Conservation (phyloP, 1,139 yeast genomes). For the Yamadazyma songkhlaensis region DNA sequence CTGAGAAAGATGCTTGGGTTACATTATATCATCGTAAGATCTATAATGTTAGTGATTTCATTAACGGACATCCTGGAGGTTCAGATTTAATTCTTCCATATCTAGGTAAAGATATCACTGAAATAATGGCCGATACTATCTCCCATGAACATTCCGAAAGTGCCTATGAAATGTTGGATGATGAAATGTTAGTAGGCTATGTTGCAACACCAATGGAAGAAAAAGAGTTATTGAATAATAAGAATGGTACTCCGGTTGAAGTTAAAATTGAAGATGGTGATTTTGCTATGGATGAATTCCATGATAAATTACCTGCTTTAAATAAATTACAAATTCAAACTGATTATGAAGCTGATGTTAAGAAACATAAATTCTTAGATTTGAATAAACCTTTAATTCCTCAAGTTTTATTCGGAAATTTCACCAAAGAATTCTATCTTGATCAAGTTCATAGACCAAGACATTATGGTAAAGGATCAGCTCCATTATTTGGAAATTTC, state of each 20-base stretch:
- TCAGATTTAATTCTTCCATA: slow-evolving; percentile 68
- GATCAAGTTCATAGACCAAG: slow-evolving; percentile 98
- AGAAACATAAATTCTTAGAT: slow-evolving; percentile 82
- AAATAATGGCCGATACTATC: slow-evolving; percentile 63
- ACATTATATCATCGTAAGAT: slow-evolving; percentile 70
- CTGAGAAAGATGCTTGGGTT: slow-evolving; percentile 68
- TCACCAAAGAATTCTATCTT: slow-evolving; percentile 82
- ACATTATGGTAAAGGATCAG: slow-evolving; percentile 80
- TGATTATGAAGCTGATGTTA: slow-evolving; percentile 66
- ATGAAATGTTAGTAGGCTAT: slow-evolving; percentile 52
- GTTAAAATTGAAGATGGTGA: slow-evolving; percentile 25
- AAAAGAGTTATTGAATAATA: slow-evolving; percentile 39
- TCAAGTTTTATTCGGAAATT: slow-evolving; percentile 74
- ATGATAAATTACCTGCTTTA: slow-evolving; percentile 65
- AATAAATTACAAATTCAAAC: slow-evolving; percentile 75
- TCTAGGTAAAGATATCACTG: slow-evolving; percentile 84
- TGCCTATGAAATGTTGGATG: slow-evolving; percentile 88
- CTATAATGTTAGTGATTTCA: slow-evolving; percentile 74
- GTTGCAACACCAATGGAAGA: slow-evolving; percentile 47
- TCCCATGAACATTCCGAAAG: slow-evolving; percentile 80
- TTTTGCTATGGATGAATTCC: slow-evolving; percentile 40
- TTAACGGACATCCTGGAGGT: slow-evolving; percentile 89
- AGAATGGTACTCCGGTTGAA: slow-evolving; percentile 41
- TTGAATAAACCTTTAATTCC: slow-evolving; percentile 73
- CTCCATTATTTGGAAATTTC: slow-evolving; percentile 60